A percentile compares a stretch with the other conserved stretches of the same genome.
These are phyloP conservation scores for Oenanthe javanica DNA, from an alignment of 140 eudicot species.

Conservation along the genomic window DNA sequence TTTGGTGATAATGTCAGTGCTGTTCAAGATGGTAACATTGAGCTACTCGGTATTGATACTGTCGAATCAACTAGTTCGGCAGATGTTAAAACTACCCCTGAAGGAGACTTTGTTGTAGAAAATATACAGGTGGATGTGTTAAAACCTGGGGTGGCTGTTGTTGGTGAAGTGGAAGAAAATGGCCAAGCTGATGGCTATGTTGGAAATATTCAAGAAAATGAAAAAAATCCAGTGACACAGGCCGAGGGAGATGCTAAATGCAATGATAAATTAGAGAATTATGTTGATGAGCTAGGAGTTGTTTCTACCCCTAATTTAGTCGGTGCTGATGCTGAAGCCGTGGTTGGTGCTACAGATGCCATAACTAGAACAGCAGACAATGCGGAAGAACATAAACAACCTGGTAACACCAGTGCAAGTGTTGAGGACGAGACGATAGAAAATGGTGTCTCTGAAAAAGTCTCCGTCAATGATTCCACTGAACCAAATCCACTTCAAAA, in stretches of 20 bases:
- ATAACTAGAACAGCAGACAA: not conserved
- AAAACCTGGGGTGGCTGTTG: conserved; percentile 27
- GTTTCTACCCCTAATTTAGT: conserved; percentile 17
- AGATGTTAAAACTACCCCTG: conserved; percentile 6
- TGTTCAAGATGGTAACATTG: conserved; percentile 12
- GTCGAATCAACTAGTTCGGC: not conserved
- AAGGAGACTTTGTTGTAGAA: conserved; percentile 35
- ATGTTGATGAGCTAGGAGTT: conserved; percentile 21
- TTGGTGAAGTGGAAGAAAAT: conserved; percentile 21
- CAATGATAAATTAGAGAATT: conserved; percentile 15
- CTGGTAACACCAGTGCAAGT: conserved; percentile 8
- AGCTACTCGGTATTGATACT: not conserved
- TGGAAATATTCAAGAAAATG: conserved; percentile 6
- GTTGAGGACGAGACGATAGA: conserved; percentile 16
- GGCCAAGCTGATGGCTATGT: not conserved
- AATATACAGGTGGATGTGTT: conserved; percentile 20
- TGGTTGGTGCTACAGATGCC: conserved; percentile 1
- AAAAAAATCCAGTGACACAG: conserved; percentile 13
- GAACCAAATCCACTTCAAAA: conserved; percentile 4
- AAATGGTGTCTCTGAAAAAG: conserved; percentile 22
- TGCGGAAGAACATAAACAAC: conserved; percentile 15
- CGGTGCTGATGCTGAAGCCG: conserved; percentile 10
- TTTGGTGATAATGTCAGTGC: not conserved
- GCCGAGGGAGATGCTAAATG: conserved; percentile 29
- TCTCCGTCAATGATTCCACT: conserved; percentile 18